These are phyloP conservation scores for Diphasiastrum complanatum DNA, from an alignment of 83 land plant genomes.

Conservation along the genomic window DNA sequence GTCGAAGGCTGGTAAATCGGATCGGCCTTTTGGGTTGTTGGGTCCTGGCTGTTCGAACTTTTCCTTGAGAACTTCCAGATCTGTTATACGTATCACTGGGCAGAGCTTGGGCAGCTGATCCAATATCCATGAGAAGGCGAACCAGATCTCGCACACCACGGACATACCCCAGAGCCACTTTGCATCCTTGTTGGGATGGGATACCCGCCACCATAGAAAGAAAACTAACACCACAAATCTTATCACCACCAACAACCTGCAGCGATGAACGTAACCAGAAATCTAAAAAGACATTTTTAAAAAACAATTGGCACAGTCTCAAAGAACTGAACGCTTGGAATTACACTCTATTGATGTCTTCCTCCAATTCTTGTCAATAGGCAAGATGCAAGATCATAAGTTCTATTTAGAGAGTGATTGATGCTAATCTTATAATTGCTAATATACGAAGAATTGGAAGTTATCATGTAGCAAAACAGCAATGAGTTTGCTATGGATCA, in stretches of 20 bases:
- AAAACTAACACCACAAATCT: neutral
- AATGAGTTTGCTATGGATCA: no score
- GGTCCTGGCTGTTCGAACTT: neutral
- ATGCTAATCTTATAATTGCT: no score
- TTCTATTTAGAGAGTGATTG: no score
- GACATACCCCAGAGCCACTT: neutral
- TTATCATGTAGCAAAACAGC: neutral
- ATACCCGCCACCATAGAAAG: neutral
- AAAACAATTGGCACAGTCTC: no score
- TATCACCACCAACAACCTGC: neutral
- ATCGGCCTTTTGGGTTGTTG: neutral
- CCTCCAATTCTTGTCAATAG: no score
- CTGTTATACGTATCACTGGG: neutral
- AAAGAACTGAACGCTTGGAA: no score
- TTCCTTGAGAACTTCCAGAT: neutral
- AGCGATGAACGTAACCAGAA: neutral
- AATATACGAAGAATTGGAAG: neutral
- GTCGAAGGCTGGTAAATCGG: slow-evolving; percentile 33
- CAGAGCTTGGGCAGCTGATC: slow-evolving; percentile 1
- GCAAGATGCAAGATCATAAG: no score
- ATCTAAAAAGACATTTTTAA: neutral
- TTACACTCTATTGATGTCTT: no score
- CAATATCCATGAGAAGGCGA: neutral
- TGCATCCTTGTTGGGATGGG: neutral
- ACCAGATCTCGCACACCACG: no score